Conservation (phyloP, 2,329 filamentous ascomycete species). For the Penicillium sp. region DNA sequence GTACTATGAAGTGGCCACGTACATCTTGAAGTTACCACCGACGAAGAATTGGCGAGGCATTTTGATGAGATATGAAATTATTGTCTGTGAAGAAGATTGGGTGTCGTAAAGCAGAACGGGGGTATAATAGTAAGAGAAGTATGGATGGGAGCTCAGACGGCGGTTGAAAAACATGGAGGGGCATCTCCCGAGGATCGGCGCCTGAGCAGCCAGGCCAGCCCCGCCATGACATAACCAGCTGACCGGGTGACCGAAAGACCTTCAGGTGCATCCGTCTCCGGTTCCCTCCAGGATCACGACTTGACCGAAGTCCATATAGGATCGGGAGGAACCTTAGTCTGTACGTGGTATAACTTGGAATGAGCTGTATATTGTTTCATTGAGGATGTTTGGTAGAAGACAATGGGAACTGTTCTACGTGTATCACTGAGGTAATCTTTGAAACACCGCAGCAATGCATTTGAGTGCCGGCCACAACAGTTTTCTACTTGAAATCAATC, state of each 20-base stretch:
- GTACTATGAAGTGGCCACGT: slow-evolving; percentile 32
- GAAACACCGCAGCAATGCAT: too few relatives aligned
- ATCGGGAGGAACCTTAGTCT: too few relatives aligned
- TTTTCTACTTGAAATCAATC: too few relatives aligned
- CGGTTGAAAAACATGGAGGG: slow-evolving; percentile 18
- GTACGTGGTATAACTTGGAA: too few relatives aligned
- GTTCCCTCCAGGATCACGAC: too few relatives aligned
- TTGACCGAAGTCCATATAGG: too few relatives aligned
- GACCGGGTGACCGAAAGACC: slow-evolving; percentile 1
- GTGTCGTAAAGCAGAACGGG: slow-evolving; percentile 4
- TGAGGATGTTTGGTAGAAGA: too few relatives aligned
- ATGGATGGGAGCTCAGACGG: slow-evolving; percentile 9
- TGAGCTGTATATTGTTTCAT: too few relatives aligned
- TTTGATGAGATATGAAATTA: slow-evolving; percentile 39
- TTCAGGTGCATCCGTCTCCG: too few relatives aligned
- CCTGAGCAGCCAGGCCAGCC: slow-evolving; percentile 8
- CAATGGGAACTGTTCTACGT: too few relatives aligned
- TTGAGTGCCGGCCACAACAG: too few relatives aligned
- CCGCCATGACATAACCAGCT: slow-evolving; percentile 11
- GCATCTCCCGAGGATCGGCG: slow-evolving; percentile 12
- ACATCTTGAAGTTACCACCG: slow-evolving; percentile 99
- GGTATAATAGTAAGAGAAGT: slow-evolving; percentile 5
- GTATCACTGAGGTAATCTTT: too few relatives aligned
- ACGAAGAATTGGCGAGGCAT: slow-evolving; percentile 97
- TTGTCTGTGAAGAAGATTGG: slow-evolving; percentile 4